These are phyloP conservation scores for Escovopsis weberi DNA, from an alignment of 2,329 filamentous ascomycete genomes.

Conservation along the genomic window DNA sequence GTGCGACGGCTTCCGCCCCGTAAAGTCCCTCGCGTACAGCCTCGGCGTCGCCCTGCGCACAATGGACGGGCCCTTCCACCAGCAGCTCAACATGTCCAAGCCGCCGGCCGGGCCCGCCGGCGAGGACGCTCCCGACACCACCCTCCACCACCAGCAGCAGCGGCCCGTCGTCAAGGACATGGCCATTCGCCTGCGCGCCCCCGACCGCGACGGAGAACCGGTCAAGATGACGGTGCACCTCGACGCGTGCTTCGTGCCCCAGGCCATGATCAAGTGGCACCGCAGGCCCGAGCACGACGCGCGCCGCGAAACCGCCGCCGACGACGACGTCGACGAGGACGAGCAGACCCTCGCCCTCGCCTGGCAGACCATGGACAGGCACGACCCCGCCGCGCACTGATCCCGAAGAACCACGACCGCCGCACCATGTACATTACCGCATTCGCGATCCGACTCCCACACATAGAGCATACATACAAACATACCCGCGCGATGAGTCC, in stretches of 20 bases:
- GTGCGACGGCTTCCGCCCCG: constrained; percentile 16
- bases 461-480: too few species aligned
- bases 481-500: too few species aligned
- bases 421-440: too few species aligned
- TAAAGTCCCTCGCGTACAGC: constrained; percentile 13
- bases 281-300: background rate
- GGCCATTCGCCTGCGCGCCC: constrained; percentile 5
- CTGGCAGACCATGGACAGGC: too few species aligned
- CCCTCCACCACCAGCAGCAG: background rate
- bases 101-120: background rate
- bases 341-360: background rate
- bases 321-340: background rate
- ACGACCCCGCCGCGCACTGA: too few species aligned
- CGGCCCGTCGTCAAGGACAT: background rate
- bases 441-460: too few species aligned
- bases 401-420: too few species aligned
- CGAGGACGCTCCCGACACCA: too few species aligned
- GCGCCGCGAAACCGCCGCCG: background rate
- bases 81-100: constrained; percentile 5
- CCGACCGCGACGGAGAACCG: background rate
- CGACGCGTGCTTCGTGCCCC: constrained; percentile 4
- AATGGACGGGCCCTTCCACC: constrained; percentile 14
- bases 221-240: constrained; percentile 4
- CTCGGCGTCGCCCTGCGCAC: constrained; percentile 14
- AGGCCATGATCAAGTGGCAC: constrained; percentile 4